Evolutionary conservation across 371 early-diverging fungal genomes (phyloP).

Genomic region (Amoeboaphelidium occidentale): DNA sequence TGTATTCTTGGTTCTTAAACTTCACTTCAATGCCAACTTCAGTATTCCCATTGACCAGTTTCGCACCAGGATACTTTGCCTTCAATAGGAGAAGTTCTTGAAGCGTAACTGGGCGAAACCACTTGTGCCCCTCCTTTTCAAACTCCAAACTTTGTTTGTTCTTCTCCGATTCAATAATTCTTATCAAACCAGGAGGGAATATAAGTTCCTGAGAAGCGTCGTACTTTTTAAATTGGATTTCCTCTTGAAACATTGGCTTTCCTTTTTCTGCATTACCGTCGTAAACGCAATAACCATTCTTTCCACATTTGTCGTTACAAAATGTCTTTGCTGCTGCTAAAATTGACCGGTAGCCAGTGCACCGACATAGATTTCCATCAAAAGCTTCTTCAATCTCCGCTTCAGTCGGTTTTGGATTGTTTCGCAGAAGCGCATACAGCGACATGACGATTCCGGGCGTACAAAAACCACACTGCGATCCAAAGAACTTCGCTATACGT

Average conservation of each 20-base stretch:
- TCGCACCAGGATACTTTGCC: conserved; percentile 27
- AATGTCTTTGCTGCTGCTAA: conserved; percentile 46
- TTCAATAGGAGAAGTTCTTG: conserved; percentile 25
- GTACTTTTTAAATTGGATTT: conserved; percentile 16
- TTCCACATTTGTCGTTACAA: conserved; percentile 7
- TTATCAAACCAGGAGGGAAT: conserved; percentile 27
- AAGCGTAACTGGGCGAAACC: conserved; percentile 36
- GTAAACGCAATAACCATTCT: conserved; percentile 13
- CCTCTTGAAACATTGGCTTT: conserved; percentile 2
- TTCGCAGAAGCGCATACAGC: conserved; percentile 35
- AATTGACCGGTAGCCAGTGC: conserved; percentile 59
- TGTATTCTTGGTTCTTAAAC: conserved; percentile 35
- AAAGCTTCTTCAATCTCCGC: conserved; percentile 45
- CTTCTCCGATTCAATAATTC: conserved; percentile 6
- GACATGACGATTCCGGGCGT: conserved; percentile 54
- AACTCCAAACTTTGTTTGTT: neutral
- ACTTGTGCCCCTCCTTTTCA: conserved; percentile 9
- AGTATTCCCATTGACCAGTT: conserved; percentile 49
- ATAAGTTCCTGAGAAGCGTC: conserved; percentile 28
- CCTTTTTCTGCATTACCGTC: conserved; percentile 12
- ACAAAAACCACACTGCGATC: conserved; percentile 59
- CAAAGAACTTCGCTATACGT: conserved; percentile 5
- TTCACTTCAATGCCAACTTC: conserved; percentile 44
- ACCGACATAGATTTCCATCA: conserved; percentile 54
- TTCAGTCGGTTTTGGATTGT: conserved; percentile 29